Conservation (phyloP, 768 basidiomycete species). For the Lactarius vividus region DNA sequence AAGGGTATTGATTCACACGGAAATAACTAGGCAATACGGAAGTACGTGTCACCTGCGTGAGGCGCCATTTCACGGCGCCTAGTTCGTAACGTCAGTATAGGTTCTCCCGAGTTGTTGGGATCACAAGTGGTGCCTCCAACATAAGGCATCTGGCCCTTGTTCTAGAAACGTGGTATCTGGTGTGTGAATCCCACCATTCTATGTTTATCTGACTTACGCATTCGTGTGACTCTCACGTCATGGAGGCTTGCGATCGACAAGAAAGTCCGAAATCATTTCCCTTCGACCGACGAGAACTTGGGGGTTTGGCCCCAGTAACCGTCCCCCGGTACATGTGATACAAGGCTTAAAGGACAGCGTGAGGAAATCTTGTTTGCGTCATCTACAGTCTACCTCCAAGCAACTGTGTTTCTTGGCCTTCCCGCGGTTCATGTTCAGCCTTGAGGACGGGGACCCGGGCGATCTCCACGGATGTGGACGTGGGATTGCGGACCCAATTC, state of each 20-base stretch:
- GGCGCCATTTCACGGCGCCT: conserved; percentile 15
- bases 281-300: background rate
- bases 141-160: background rate
- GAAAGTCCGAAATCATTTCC: conserved; percentile 1
- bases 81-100: background rate
- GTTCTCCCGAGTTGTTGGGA: conserved; percentile 11
- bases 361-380: background rate
- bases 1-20: conserved; percentile 8
- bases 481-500: conserved; percentile 2
- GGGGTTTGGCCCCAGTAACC: background rate
- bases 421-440: background rate
- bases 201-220: background rate
- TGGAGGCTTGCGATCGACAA: background rate
- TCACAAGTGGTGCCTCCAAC: conserved; percentile 14
- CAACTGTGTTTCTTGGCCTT: background rate
- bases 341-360: background rate
- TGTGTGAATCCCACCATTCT: conserved; percentile 5
- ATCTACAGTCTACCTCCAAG: background rate
- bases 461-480: conserved; percentile 9
- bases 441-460: conserved; percentile 8
- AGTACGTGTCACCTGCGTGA: conserved; percentile 20
- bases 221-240: background rate
- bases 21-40: conserved; percentile 4
- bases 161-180: conserved; percentile 5
- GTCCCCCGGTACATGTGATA: background rate